Base-by-base conservation (phyloP, 805 yeast species). In the Groenewaldozyma salmanticensis region DNA sequence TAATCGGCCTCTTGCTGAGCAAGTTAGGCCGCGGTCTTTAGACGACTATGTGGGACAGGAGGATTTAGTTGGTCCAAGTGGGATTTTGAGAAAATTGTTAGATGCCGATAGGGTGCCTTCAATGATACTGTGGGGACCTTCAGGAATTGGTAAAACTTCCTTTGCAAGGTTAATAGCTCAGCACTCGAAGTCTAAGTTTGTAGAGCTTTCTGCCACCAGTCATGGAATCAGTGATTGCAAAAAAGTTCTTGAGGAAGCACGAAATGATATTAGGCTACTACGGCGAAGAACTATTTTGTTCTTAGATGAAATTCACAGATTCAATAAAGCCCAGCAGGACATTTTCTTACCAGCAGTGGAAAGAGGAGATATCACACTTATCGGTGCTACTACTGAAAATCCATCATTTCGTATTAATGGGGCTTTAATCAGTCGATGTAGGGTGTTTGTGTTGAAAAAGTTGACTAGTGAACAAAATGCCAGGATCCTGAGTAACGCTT, bases 311-410 rank as follows among this genome's bases (percentile, higher is more conserved):
- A 81, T 92, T 31, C 98, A 92, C 57, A 64, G 98, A 24, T 87
- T 86, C 57, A 78, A 78, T 49, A 80, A 81, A 45, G 67, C 77
- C 0, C 98, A 92, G 54, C 98, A 92, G 58, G 97, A 92, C 59
- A 72, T 79, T 36, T 73, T 94, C 36, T 64, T 92, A 31, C 92
- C 94, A 0, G 78, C 75, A 46, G 80, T 90, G 1, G 99, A 92
- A 57, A 66, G 74, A 21, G 97, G 97, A 2, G 76, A 76, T 40
- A 75, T 88, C 34, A 75, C 78, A 1, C 68, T 92, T 33, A 77
- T 90, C 39, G 98, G 98, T 4, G 96, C 97, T n/a, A 92, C 98
- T 0, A 88, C 97, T 0, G 98, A 92, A 57, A 92, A 92, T 56
- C 96, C 96, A 3, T 77, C 82, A 37, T 80, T 81, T 52, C 80